A percentile compares a stretch with the other conserved stretches of the same genome.
Conservation (phyloP, 495 filamentous ascomycete genomes). For the Lepraria neglecta region DNA sequence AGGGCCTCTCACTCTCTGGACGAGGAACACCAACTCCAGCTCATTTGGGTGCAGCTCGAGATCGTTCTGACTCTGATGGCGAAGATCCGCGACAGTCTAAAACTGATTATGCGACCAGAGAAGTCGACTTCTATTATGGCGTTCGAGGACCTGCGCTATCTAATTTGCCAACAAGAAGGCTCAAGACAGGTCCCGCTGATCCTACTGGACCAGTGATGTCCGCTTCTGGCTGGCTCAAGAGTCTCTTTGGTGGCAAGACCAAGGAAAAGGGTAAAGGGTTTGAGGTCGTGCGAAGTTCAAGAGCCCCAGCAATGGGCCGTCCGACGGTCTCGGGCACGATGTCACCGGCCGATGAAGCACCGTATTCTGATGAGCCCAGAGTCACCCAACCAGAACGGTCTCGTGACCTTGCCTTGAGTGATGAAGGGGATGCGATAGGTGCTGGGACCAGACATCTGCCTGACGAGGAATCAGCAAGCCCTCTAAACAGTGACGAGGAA, state of each 20-base stretch:
- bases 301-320: constrained; percentile 49
- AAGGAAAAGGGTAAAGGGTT: constrained; percentile 93
- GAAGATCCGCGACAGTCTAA: constrained; percentile 47
- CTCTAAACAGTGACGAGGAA: constrained; percentile 23
- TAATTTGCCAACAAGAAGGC: constrained; percentile 67
- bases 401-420: constrained; percentile 50
- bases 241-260: constrained; percentile 69
- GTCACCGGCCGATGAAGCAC: constrained; percentile 31
- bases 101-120: constrained; percentile 83
- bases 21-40: constrained; percentile 48
- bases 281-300: constrained; percentile 83
- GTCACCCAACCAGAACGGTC: constrained; percentile 48
- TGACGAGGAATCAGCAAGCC: constrained; percentile 20
- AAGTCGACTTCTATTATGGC: constrained; percentile 84
- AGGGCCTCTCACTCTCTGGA: constrained; percentile 47
- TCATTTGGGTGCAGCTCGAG: constrained; percentile 45
- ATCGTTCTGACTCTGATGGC: constrained; percentile 46
- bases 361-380: constrained; percentile 54
- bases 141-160: constrained; percentile 85
- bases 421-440: constrained; percentile 33
- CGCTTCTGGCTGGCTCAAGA: constrained; percentile 81
- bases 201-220: constrained; percentile 84
- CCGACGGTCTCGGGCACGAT: constrained; percentile 30
- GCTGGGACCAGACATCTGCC: constrained; percentile 31
- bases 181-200: constrained; percentile 92